These are phyloP conservation scores for Spergularia azorica DNA, from an alignment of 179 eudicot genomes.

Conservation along the genomic window DNA sequence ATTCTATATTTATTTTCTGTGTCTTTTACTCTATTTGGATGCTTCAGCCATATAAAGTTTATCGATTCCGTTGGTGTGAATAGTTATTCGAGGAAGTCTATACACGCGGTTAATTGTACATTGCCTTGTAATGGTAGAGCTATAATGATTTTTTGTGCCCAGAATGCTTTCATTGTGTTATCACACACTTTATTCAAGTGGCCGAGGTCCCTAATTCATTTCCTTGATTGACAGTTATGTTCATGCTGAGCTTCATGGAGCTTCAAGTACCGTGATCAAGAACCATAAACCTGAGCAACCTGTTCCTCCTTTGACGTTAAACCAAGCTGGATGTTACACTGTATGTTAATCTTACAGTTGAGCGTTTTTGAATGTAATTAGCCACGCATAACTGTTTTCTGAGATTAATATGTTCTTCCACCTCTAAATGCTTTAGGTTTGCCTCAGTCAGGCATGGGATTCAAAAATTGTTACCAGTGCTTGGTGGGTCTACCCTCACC, in stretches of 20 bases:
- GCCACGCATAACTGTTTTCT: not conserved
- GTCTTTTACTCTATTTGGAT: too few species aligned
- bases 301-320: conserved; percentile 92
- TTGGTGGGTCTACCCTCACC: conserved; percentile 99
- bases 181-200: not conserved
- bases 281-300: conserved; percentile 88
- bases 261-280: conserved; percentile 96
- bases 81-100: too few species aligned
- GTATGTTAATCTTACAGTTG: conserved; percentile 47
- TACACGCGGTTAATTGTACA: too few species aligned
- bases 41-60: too few species aligned
- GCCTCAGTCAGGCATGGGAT: conserved; percentile 99
- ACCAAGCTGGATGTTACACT: conserved; percentile 94
- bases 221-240: conserved; percentile 60
- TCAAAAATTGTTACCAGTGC: conserved; percentile 99
- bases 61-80: too few species aligned
- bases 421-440: conserved; percentile 57
- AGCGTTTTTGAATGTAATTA: conserved; percentile 1
- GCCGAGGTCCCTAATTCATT: not conserved
- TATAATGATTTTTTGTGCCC: not conserved
- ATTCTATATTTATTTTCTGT: too few species aligned
- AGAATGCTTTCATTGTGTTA: not conserved
- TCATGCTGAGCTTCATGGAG: conserved; percentile 99
- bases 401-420: conserved; percentile 4
- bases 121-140: too few species aligned